Evolutionary conservation across 192 early-diverging fungal species (phyloP).

Genomic region (Coemansia sp.): DNA sequence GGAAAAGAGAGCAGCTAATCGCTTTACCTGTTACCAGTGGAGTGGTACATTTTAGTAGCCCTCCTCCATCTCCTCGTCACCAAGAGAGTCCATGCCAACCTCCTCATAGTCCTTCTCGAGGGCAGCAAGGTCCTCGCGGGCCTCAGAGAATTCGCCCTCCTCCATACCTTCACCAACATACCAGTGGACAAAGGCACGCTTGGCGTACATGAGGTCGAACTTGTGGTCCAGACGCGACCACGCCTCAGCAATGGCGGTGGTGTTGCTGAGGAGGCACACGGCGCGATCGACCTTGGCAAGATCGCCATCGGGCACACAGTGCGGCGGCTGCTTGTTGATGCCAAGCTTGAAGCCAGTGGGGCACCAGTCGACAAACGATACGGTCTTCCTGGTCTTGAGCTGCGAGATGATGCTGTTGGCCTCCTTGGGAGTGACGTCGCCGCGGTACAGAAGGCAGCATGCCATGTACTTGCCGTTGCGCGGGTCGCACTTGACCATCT

Average conservation of each 20-base stretch:
- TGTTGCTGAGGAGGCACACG: constrained; percentile 99
- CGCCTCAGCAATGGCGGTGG: constrained; percentile 98
- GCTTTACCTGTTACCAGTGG: neutral
- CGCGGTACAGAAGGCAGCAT: constrained; percentile 98
- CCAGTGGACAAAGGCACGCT: constrained; percentile 99
- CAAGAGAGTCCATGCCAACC: constrained; percentile 94
- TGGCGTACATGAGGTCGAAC: constrained; percentile 99
- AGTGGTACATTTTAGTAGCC: constrained; percentile 45
- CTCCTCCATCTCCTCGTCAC: constrained; percentile 77
- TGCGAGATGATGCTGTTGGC: constrained; percentile 86
- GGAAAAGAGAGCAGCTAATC: neutral
- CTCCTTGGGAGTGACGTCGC: constrained; percentile 98
- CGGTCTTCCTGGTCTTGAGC: constrained; percentile 95
- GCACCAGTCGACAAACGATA: constrained; percentile 99
- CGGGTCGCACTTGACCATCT: constrained; percentile 99
- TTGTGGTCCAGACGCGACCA: constrained; percentile 99
- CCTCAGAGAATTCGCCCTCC: constrained; percentile 99
- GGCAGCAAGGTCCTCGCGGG: constrained; percentile 98
- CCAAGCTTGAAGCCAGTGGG: constrained; percentile 99
- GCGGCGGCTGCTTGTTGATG: constrained; percentile 93
- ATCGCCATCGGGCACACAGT: constrained; percentile 89
- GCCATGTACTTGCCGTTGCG: constrained; percentile 99
- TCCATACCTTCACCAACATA: constrained; percentile 99
- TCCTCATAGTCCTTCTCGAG: constrained; percentile 99
- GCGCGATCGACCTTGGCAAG: constrained; percentile 96